Conservation (phyloP, 805 yeast species). For the Candida schatavii region DNA sequence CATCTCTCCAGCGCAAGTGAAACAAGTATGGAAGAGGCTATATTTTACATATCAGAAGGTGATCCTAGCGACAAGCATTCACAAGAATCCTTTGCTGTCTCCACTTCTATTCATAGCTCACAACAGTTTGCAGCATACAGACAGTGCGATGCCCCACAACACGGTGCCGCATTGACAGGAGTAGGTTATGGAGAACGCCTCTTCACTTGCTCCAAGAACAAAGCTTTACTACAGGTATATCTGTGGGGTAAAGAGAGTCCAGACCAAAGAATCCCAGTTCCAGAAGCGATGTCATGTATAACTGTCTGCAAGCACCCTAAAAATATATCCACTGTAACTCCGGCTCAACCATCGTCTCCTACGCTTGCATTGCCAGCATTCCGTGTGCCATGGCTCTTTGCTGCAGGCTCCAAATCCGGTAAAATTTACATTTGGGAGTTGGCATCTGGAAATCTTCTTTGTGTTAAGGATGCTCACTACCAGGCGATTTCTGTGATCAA, state of each 20-base stretch:
- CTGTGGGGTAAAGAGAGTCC: conserved; percentile 67
- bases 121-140: conserved; percentile 50
- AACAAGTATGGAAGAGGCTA: conserved; percentile 49
- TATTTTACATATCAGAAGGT: conserved; percentile 46
- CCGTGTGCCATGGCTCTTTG: conserved; percentile 61
- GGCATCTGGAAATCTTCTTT: conserved; percentile 66
- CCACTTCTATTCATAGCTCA: conserved; percentile 46
- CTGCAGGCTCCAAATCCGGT: conserved; percentile 76
- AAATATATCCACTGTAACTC: conserved; percentile 11
- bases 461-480: conserved; percentile 80
- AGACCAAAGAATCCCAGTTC: conserved; percentile 79
- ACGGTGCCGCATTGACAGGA: conserved; percentile 49
- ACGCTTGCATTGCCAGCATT: conserved; percentile 34
- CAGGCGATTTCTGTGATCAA: conserved; percentile 64
- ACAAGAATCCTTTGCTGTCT: conserved; percentile 38
- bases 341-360: conserved; percentile 7
- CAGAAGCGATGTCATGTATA: conserved; percentile 69
- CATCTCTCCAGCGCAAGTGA: too few species aligned
- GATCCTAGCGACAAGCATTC: conserved; percentile 43
- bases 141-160: conserved; percentile 45
- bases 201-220: conserved; percentile 63
- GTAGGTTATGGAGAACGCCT: conserved; percentile 48
- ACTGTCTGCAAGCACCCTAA: conserved; percentile 39
- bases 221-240: conserved; percentile 75
- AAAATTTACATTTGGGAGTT: conserved; percentile 83